Evolutionary conservation across 352 stramenopile genomes (phyloP), one percentile per base, ranked within the genome.

Genomic region (Globisporangium heterothallicum): DNA sequence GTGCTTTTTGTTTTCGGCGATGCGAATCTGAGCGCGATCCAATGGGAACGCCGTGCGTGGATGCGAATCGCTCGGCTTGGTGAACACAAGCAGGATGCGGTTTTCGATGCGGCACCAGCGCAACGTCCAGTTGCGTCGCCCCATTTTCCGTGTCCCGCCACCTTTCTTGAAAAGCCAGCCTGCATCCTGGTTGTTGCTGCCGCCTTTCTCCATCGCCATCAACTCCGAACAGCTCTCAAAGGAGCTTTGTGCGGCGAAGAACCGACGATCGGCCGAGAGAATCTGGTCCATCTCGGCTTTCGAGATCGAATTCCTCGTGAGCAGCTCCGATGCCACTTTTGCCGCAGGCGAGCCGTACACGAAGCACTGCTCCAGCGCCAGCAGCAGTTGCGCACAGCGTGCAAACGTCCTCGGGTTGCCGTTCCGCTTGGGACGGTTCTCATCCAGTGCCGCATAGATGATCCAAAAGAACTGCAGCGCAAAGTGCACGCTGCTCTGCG

Each of bases 391-490:
- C 0, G 78, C 77, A 43, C 82, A 92, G 13, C 82, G 73, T 2
- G 68, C 68, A 53, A 89, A 90, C 6, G 79, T 88, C n/a, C 66
- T 70, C 1, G 74, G 75, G 49, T 80, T 86, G 6, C 77, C 78
- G 3, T 62, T 51, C 14, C 71, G 69, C 49, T 92, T 90, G 13
- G 82, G 82, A 0, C 82, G 77, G 47, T 92, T 79, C 58, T 92
- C 82, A 45, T 92, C 82, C 30, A 92, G 42, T 8, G 82, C 66
- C 0, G 77, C 78, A 55, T 90, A 92, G 43, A 92, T 71, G 44
- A 86, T 84, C 82, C 82, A 92, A 62, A 92, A 90, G 53, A 91
- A 78, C 54, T 91, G 77, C n/a, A 91, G 54, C 8, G 82, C 82
- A 42, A 92, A 86, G 57, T 92, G 78, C 18, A 85, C 72, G 42